Conservation (phyloP, 306 rosid species). For the Benincasa hispida region DNA sequence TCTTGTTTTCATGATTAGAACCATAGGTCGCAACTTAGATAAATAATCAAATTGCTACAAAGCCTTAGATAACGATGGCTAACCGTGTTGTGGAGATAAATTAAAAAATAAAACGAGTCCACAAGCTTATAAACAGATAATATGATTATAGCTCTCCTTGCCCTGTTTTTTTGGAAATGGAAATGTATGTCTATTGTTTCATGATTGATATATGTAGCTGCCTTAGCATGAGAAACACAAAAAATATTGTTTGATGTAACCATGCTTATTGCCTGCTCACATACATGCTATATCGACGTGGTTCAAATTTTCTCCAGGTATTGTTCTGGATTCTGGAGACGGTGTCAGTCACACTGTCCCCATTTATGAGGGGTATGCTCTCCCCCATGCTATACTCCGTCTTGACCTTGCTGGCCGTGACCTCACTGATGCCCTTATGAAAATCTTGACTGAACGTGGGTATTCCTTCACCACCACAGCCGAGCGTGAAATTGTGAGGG, state of each 20-base stretch:
- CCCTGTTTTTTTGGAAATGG: not conserved
- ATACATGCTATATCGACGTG: not conserved
- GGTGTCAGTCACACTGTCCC: too few relatives aligned
- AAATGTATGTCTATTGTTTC: not conserved
- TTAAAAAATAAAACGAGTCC: not conserved
- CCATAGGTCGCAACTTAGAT: not conserved
- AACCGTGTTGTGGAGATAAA: not conserved
- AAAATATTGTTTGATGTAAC: not conserved
- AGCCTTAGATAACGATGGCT: not conserved
- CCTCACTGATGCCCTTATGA: too few relatives aligned
- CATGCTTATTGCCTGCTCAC: not conserved
- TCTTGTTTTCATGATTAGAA: not conserved
- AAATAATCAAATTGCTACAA: not conserved
- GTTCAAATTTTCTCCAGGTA: conserved; percentile 7
- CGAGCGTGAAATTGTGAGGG: too few relatives aligned
- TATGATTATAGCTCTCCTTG: not conserved
- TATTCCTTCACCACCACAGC: too few relatives aligned
- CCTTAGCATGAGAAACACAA: not conserved
- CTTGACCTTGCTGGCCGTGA: too few relatives aligned
- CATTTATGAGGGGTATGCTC: too few relatives aligned
- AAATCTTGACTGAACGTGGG: too few relatives aligned
- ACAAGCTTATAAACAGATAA: not conserved
- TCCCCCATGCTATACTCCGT: too few relatives aligned
- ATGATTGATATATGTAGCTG: not conserved
- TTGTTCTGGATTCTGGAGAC: too few relatives aligned